These are phyloP conservation scores for Biscogniauxia sp. DNA, from an alignment of 2,329 filamentous ascomycete genomes.

Conservation along the genomic window DNA sequence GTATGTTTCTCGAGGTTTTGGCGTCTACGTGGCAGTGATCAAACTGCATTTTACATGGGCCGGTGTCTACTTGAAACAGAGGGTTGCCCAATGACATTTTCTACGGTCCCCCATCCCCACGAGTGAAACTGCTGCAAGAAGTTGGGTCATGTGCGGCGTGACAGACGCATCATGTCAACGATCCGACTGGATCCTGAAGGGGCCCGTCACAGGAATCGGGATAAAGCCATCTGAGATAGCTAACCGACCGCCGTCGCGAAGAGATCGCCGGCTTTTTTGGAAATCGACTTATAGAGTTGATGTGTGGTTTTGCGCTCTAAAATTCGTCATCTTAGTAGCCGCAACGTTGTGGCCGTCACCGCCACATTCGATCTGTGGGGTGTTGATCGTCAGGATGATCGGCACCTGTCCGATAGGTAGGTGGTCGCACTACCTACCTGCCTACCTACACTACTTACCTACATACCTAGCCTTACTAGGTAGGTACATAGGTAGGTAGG, in stretches of 20 bases:
- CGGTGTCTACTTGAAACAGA: constrained; percentile 3
- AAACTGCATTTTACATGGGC: background rate
- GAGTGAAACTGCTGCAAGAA: background rate
- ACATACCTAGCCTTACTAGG: too few species aligned
- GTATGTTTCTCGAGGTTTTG: background rate
- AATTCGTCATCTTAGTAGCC: background rate
- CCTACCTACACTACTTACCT: background rate
- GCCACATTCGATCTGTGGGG: background rate
- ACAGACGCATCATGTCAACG: background rate
- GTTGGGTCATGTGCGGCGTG: background rate
- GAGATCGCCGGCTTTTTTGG: background rate
- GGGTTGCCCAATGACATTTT: background rate
- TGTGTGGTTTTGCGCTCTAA: background rate
- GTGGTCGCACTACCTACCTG: background rate
- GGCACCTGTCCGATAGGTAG: background rate
- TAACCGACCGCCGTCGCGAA: background rate
- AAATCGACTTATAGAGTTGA: background rate
- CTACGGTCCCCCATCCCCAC: background rate
- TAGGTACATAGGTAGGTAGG: too few species aligned
- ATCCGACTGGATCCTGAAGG: constrained; percentile 1
- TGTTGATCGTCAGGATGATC: background rate
- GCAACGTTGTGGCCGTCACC: background rate
- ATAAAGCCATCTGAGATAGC: background rate
- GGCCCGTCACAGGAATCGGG: background rate
- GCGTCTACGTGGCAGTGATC: constrained; percentile 2